These are phyloP conservation scores for Chytriomyces confervae DNA, from an alignment of 192 early-diverging fungal genomes.

Conservation along the genomic window DNA sequence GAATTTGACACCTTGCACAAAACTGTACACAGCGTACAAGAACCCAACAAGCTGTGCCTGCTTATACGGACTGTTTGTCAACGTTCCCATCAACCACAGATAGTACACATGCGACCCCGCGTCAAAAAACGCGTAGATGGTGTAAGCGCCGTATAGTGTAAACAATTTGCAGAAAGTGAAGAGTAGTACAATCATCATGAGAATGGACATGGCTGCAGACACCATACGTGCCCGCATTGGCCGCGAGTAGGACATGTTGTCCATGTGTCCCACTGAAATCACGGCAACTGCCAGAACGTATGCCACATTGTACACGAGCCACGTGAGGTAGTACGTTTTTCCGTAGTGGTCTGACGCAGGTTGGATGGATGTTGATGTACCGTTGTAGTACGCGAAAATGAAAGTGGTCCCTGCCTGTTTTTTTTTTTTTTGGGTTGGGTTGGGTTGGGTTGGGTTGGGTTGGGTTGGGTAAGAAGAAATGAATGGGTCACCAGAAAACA, in stretches of 20 bases:
- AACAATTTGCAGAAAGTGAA: background rate
- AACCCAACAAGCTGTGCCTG: slow-evolving; percentile 11
- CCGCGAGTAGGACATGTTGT: slow-evolving; percentile 3
- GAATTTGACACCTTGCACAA: background rate
- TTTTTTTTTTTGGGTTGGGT: too few species aligned
- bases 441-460: too few species aligned
- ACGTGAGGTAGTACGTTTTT: too few species aligned
- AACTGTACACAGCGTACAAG: slow-evolving; percentile 1
- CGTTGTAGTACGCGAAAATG: too few species aligned
- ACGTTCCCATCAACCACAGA: background rate
- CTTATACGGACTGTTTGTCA: slow-evolving; percentile 2
- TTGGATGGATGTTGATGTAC: too few species aligned
- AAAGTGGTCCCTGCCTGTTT: too few species aligned
- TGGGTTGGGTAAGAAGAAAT: too few species aligned
- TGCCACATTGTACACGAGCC: slow-evolving; percentile 1
- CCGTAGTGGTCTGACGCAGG: too few species aligned
- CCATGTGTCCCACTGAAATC: background rate
- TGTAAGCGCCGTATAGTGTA: slow-evolving; percentile 1
- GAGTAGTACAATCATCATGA: background rate
- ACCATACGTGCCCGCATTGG: slow-evolving; percentile 8
- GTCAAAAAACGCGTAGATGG: slow-evolving; percentile 23
- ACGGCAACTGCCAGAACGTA: slow-evolving; percentile 6
- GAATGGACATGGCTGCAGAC: background rate
- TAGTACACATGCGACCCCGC: background rate
- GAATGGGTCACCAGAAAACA: too few species aligned